These are phyloP conservation scores for Coniophora puteana DNA, from an alignment of 1,284 basidiomycete genomes.

Conservation along the genomic window DNA sequence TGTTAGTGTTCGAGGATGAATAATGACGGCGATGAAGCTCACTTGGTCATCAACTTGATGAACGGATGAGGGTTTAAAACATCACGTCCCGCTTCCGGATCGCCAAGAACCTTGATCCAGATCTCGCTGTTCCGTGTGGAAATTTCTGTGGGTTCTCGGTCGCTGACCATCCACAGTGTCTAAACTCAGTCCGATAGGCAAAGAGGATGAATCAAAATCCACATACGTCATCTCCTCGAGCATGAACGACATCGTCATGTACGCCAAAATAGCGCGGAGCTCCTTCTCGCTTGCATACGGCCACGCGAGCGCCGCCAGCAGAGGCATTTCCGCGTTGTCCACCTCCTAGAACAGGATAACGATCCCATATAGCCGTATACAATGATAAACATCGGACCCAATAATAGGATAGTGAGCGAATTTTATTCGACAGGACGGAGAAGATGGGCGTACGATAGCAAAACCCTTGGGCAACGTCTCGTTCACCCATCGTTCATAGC, in stretches of 20 bases:
- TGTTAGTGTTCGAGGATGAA: too few relatives aligned
- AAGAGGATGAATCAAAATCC: background rate
- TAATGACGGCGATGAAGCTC: too few relatives aligned
- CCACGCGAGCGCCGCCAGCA: slow-evolving; percentile 22
- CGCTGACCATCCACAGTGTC: slow-evolving; percentile 15
- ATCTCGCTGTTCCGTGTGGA: slow-evolving; percentile 11
- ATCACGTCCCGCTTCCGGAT: slow-evolving; percentile 13
- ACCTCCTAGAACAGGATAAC: slow-evolving; percentile 22
- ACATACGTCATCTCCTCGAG: slow-evolving; percentile 28
- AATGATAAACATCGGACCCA: too few relatives aligned
- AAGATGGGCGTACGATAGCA: slow-evolving; percentile 18
- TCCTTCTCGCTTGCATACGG: slow-evolving; percentile 20
- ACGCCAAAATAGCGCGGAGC: slow-evolving; percentile 23
- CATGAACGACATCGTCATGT: slow-evolving; percentile 30
- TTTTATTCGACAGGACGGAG: background rate
- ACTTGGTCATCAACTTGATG: slow-evolving; percentile 21
- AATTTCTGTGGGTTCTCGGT: slow-evolving; percentile 12
- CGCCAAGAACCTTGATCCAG: slow-evolving; percentile 21
- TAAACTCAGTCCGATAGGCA: slow-evolving; percentile 1
- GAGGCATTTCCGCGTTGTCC: slow-evolving; percentile 25
- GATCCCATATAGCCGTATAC: too few relatives aligned
- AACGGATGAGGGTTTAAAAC: slow-evolving; percentile 17
- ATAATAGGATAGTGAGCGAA: background rate
- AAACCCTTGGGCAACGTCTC: slow-evolving; percentile 20
- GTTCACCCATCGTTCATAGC: slow-evolving; percentile 22